Percentiles rank a stretch among this genome's conserved stretches.
phyloP scores from a whole-genome alignment of 768 basidiomycete species.

The Postia placenta region DNA sequence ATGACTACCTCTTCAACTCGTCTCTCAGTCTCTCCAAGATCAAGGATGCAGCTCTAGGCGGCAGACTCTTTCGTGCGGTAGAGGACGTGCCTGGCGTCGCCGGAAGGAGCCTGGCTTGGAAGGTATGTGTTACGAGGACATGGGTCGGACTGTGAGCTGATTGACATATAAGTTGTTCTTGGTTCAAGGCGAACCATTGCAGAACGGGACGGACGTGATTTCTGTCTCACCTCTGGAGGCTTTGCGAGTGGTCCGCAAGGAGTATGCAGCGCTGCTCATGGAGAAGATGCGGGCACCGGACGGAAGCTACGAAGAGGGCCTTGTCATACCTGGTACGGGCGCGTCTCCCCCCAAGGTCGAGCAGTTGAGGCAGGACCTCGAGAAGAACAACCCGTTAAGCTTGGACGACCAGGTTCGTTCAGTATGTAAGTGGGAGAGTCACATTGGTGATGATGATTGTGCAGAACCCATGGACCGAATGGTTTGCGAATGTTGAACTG shows the following conservation, averaged over 20 bases:
- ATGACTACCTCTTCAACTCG: slow-evolving; percentile 43
- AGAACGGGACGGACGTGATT: slow-evolving; percentile 34
- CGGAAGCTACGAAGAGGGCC: slow-evolving; percentile 71
- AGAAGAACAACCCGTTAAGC: slow-evolving; percentile 77
- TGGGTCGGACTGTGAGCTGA: background rate
- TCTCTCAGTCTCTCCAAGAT: slow-evolving; percentile 54
- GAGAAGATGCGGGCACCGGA: slow-evolving; percentile 82
- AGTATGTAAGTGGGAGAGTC: background rate
- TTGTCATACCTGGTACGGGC: slow-evolving; percentile 47
- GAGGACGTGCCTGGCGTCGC: slow-evolving; percentile 41
- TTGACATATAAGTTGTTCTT: slow-evolving; percentile 68
- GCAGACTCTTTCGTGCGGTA: slow-evolving; percentile 45
- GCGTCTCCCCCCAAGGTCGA: slow-evolving; percentile 23
- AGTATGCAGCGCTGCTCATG: slow-evolving; percentile 52
- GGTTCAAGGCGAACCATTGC: slow-evolving; percentile 58
- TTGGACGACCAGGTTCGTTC: slow-evolving; percentile 61
- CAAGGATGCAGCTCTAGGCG: slow-evolving; percentile 59
- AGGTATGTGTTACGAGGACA: slow-evolving; percentile 39
- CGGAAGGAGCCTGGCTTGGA: slow-evolving; percentile 85
- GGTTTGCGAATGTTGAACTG: slow-evolving; percentile 87
- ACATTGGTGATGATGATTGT: background rate
- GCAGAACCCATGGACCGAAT: slow-evolving; percentile 92
- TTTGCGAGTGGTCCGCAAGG: slow-evolving; percentile 44
- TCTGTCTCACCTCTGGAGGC: slow-evolving; percentile 22
- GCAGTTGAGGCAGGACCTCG: slow-evolving; percentile 38